These are phyloP conservation scores for Panellus pusillus DNA, from an alignment of 768 basidiomycete species.

Conservation along the genomic window DNA sequence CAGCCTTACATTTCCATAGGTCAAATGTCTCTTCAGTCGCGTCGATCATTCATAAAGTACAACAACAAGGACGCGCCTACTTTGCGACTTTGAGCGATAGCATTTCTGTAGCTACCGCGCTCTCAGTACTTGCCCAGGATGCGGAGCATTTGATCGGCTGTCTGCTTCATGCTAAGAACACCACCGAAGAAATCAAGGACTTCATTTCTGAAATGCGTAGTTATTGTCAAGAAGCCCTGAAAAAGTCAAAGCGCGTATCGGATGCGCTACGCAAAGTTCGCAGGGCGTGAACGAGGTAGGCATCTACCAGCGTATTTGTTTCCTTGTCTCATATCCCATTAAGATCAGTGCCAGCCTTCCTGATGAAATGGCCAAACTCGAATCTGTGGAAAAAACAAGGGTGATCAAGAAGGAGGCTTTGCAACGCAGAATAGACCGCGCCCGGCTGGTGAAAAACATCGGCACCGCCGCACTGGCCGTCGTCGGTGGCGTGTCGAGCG, in stretches of 20 bases:
- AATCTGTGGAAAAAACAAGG: slow-evolving; percentile 2
- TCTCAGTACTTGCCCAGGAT: slow-evolving; percentile 2
- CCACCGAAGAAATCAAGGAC: slow-evolving; percentile 4
- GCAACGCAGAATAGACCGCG: slow-evolving; percentile 8
- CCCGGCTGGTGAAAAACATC: slow-evolving; percentile 16
- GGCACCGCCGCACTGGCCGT: slow-evolving; percentile 19
- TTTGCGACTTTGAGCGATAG: slow-evolving; percentile 14
- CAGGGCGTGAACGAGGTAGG: slow-evolving; percentile 1
- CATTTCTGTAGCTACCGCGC: slow-evolving; percentile 5
- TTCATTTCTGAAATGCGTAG: slow-evolving; percentile 7
- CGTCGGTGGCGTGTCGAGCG: slow-evolving; percentile 11
- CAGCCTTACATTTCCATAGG: background rate
- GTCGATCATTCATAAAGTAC: slow-evolving; percentile 18
- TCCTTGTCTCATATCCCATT: background rate
- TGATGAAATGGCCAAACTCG: slow-evolving; percentile 11
- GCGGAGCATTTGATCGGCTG: background rate
- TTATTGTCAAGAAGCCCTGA: background rate
- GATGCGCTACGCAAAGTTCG: background rate
- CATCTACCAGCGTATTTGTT: too few relatives aligned
- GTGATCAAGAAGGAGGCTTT: slow-evolving; percentile 1
- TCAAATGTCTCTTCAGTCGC: slow-evolving; percentile 14
- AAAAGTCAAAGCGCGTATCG: slow-evolving; percentile 5
- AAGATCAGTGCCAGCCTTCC: slow-evolving; percentile 20
- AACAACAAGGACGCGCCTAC: slow-evolving; percentile 9
- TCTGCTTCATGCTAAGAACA: background rate